Conservation (phyloP, 768 basidiomycete genomes). For the Strobilomyces dryophilus region DNA sequence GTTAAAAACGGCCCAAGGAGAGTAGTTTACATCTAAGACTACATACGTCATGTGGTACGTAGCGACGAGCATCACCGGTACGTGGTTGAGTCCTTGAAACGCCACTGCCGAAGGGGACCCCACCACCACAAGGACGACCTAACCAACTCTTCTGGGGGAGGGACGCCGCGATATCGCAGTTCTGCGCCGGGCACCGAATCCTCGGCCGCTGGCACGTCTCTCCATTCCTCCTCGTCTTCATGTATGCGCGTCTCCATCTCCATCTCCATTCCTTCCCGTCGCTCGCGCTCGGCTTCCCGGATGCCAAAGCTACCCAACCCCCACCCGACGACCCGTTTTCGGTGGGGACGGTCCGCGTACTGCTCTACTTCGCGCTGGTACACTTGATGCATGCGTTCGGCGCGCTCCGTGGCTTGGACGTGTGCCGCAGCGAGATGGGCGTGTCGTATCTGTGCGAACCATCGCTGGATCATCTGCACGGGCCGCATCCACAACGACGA, state of each 20-base stretch:
- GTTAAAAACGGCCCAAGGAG: background rate
- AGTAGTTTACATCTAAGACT: conserved; percentile 8
- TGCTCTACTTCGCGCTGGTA: conserved; percentile 37
- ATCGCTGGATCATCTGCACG: conserved; percentile 40
- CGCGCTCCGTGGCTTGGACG: conserved; percentile 65
- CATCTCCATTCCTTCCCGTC: conserved; percentile 14
- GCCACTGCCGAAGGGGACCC: conserved; percentile 72
- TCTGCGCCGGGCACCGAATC: background rate
- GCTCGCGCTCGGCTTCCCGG: conserved; percentile 32
- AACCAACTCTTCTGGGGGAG: conserved; percentile 5
- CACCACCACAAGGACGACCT: conserved; percentile 69
- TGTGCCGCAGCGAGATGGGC: conserved; percentile 69
- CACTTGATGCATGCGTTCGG: conserved; percentile 60
- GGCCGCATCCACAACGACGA: conserved; percentile 6
- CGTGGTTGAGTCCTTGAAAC: conserved; percentile 70
- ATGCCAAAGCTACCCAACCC: conserved; percentile 68
- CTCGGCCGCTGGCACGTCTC: conserved; percentile 1
- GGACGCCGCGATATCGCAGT: conserved; percentile 10
- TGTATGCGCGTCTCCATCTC: background rate
- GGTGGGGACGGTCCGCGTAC: conserved; percentile 22
- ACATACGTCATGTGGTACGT: background rate
- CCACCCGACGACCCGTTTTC: conserved; percentile 50
- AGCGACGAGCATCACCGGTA: conserved; percentile 38
- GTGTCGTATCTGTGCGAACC: conserved; percentile 60
- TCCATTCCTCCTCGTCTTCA: conserved; percentile 27